phyloP scores from a whole-genome alignment of 768 basidiomycete genomes.

The Amanita rubescens region DNA sequence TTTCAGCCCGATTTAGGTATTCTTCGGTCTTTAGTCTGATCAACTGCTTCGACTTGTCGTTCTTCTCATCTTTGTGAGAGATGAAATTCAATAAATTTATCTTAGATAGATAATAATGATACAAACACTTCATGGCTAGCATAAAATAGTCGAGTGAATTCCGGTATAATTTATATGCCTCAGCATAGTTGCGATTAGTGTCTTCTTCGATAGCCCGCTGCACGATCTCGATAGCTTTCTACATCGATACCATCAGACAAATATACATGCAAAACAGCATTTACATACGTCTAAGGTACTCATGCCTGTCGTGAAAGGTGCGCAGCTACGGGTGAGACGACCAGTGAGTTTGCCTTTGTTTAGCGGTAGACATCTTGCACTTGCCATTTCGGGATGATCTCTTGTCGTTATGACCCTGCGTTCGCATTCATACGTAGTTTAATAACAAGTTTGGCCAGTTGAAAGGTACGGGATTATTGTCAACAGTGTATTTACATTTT shows the following conservation, averaged over 20 bases:
- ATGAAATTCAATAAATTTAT: neutral
- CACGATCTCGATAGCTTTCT: conserved; percentile 81
- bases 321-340: neutral
- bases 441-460: too few relatives aligned
- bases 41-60: conserved; percentile 81
- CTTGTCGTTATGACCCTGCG: too few relatives aligned
- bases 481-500: too few relatives aligned
- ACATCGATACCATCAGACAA: neutral
- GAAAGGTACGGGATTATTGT: too few relatives aligned
- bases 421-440: too few relatives aligned
- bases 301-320: conserved; percentile 32
- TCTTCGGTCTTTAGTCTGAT: conserved; percentile 87
- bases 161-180: conserved; percentile 92
- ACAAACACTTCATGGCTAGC: conserved; percentile 88
- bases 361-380: too few relatives aligned
- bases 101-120: neutral
- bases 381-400: too few relatives aligned
- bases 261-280: neutral
- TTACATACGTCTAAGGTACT: conserved; percentile 40
- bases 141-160: conserved; percentile 98
- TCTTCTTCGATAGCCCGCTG: conserved; percentile 93
- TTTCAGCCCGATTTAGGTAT: conserved; percentile 88
- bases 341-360: conserved; percentile 5
- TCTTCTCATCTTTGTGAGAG: conserved; percentile 70
- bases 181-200: conserved; percentile 84